Evolutionary conservation across 2,329 filamentous ascomycete species (phyloP).

Genomic region (Neopestalotiopsis sp.): DNA sequence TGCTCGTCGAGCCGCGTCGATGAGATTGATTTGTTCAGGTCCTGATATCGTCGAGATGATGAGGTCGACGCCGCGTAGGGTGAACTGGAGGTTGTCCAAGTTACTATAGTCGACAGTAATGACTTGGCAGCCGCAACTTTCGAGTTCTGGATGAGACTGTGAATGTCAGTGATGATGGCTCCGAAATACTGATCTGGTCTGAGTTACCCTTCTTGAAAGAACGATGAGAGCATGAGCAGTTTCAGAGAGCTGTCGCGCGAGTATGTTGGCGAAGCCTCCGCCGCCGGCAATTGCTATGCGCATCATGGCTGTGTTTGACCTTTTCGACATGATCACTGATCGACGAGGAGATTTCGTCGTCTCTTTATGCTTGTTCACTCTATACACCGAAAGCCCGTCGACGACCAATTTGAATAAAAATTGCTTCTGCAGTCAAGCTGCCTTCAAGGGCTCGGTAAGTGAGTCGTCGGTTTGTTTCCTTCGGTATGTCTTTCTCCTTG

Average conservation of each 20-base stretch:
- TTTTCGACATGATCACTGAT: slow-evolving; percentile 24
- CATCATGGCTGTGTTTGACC: slow-evolving; percentile 51
- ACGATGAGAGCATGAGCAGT: slow-evolving; percentile 73
- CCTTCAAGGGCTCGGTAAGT: not conserved
- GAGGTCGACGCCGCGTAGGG: slow-evolving; percentile 74
- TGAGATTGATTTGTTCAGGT: slow-evolving; percentile 70
- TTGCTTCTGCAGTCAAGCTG: not conserved
- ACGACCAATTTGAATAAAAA: not conserved
- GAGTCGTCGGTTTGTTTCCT: not conserved
- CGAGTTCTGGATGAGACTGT: slow-evolving; percentile 62
- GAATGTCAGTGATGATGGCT: slow-evolving; percentile 23
- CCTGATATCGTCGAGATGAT: slow-evolving; percentile 78
- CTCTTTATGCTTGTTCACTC: not conserved
- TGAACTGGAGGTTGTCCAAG: slow-evolving; percentile 63
- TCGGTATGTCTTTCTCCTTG: slow-evolving; percentile 6
- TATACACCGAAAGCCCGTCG: not conserved
- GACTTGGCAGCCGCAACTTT: slow-evolving; percentile 66
- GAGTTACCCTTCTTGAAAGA: slow-evolving; percentile 67
- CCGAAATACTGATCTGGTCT: not conserved
- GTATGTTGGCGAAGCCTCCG: slow-evolving; percentile 61
- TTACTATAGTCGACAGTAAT: slow-evolving; percentile 71
- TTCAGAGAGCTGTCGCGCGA: slow-evolving; percentile 65
- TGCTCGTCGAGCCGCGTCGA: slow-evolving; percentile 70
- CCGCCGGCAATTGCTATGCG: slow-evolving; percentile 68
- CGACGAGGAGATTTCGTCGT: not conserved